Percentiles rank a stretch among this genome's conserved stretches.
These are phyloP conservation scores for Heliamphora exappendiculata DNA, from an alignment of 148 eudicot genomes.

Conservation along the genomic window DNA sequence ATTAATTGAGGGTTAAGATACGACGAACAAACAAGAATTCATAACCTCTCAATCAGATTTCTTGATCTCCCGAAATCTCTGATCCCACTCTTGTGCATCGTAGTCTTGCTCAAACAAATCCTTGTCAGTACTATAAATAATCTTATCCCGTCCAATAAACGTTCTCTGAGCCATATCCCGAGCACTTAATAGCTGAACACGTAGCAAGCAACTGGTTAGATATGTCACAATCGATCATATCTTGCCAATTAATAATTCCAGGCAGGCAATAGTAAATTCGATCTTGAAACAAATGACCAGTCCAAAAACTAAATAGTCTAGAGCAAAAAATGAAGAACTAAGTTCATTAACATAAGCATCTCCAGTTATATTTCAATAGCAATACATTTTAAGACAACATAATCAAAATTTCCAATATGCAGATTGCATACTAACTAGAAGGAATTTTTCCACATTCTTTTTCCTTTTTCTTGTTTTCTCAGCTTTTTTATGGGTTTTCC, in stretches of 20 bases:
- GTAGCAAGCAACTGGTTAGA: conserved; percentile 11
- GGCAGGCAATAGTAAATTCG: not conserved
- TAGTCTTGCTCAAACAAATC: conserved; percentile 78
- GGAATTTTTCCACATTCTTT: not conserved
- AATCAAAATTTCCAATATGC: not conserved
- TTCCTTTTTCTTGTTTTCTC: not conserved
- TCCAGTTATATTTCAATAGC: not conserved
- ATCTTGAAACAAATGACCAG: not conserved
- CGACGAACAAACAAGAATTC: not conserved
- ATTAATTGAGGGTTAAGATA: not conserved
- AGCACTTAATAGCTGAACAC: conserved; percentile 69
- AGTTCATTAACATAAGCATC: not conserved
- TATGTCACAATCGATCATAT: not conserved
- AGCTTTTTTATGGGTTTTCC: not conserved
- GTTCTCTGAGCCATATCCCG: conserved; percentile 93
- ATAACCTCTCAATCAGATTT: conserved; percentile 17
- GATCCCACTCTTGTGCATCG: conserved; percentile 76
- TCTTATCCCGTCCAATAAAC: conserved; percentile 68
- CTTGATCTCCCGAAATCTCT: conserved; percentile 58
- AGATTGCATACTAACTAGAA: not conserved
- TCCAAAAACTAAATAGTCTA: not conserved
- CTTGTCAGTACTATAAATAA: conserved; percentile 77
- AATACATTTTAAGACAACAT: not conserved
- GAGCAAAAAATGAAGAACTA: not conserved
- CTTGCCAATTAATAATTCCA: not conserved